These are phyloP conservation scores for Fagus sylvatica DNA, from an alignment of 306 rosid species.

Conservation along the genomic window DNA sequence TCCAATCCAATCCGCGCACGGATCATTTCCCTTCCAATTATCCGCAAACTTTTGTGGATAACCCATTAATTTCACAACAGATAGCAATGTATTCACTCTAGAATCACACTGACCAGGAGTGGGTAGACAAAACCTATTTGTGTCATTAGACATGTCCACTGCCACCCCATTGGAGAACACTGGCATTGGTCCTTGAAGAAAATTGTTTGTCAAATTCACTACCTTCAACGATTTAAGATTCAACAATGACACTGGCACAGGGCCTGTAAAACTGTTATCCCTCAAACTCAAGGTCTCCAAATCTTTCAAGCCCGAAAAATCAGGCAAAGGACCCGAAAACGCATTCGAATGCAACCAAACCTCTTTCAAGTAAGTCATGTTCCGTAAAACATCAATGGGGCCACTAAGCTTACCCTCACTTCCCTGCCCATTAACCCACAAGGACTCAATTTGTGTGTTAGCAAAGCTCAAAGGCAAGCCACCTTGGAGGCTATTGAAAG, in stretches of 20 bases:
- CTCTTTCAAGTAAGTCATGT: constrained; percentile 67
- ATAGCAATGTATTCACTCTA: constrained; percentile 52
- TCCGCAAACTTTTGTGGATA: constrained; percentile 74
- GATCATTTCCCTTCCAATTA: constrained; percentile 78
- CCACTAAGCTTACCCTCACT: constrained; percentile 59
- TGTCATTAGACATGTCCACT: constrained; percentile 59
- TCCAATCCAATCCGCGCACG: constrained; percentile 78
- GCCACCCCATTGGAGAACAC: constrained; percentile 46
- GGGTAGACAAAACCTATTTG: constrained; percentile 69
- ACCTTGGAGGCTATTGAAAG: constrained; percentile 67
- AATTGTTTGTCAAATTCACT: constrained; percentile 76
- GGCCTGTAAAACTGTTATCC: constrained; percentile 74
- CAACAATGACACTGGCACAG: constrained; percentile 59
- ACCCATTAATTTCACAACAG: constrained; percentile 46
- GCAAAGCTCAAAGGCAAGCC: constrained; percentile 53
- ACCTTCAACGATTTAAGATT: constrained; percentile 47
- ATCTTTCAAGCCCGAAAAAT: constrained; percentile 52
- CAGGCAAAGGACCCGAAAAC: constrained; percentile 71
- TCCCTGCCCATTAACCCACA: constrained; percentile 84
- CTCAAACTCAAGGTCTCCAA: constrained; percentile 63
- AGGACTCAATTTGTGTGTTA: constrained; percentile 53
- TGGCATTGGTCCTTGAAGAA: constrained; percentile 71
- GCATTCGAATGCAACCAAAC: constrained; percentile 79
- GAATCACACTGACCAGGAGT: constrained; percentile 65
- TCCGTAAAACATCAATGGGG: constrained; percentile 47